Conservation (phyloP, 169 alveolate genomes). For the Eimeria falciformis region DNA sequence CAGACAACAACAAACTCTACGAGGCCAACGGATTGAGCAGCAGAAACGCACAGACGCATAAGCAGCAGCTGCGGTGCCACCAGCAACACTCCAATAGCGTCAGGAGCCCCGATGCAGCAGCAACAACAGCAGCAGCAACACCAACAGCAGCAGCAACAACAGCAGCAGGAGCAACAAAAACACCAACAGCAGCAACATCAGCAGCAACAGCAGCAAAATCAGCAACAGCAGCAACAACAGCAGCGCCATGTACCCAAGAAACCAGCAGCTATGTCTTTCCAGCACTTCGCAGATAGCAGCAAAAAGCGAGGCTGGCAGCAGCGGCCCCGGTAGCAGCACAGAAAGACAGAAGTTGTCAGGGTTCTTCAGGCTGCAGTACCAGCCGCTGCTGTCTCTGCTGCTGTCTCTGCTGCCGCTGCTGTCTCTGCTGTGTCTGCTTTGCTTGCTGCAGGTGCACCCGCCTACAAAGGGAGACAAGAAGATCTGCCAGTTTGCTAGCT, state of each 20-base stretch:
- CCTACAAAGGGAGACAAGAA: background rate
- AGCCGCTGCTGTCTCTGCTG: background rate
- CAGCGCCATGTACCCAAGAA: background rate
- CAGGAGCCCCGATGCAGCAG: background rate
- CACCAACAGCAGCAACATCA: background rate
- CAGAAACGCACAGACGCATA: background rate
- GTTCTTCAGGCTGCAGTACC: background rate
- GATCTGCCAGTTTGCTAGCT: background rate
- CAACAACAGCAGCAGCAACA: background rate
- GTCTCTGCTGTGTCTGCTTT: background rate
- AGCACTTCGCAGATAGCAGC: background rate
- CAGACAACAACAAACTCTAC: background rate
- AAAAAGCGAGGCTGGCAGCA: background rate
- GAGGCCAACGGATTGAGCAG: background rate
- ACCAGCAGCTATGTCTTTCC: background rate
- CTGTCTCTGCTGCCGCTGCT: background rate
- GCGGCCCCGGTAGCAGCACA: slow-evolving; percentile 12
- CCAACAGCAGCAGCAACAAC: background rate
- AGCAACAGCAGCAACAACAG: background rate
- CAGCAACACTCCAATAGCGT: slow-evolving; percentile 2
- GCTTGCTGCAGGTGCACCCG: background rate
- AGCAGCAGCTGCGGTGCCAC: background rate
- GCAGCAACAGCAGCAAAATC: background rate
- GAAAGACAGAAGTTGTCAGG: background rate
- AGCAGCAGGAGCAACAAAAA: background rate